Evolutionary conservation across 176 grass and related monocot species (phyloP), one percentile per base, ranked within the genome.

Genomic region (Oryza coarctata): DNA sequence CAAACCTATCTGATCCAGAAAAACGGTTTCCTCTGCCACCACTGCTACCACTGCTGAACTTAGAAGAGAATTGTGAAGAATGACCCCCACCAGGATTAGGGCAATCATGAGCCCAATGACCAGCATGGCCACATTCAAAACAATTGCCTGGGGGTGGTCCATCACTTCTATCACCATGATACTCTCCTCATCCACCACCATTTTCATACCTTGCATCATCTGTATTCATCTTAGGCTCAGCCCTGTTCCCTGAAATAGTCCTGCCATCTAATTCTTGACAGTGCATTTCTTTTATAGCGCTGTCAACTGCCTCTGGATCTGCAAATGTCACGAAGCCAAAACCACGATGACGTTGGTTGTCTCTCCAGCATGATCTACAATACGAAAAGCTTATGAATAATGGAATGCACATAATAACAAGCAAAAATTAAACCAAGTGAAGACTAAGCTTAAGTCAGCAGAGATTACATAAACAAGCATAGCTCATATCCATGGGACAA

Each of bases 291-390:
- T 70, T 91, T 44, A 97, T 94, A 77, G 94, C 87, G 23, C 64
- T 82, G 10, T 90, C 83, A 82, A 87, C 89, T 68, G 85, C 82
- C 40, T 88, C 71, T 41, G 85, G 72, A 84, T 94, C 88, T 63
- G 88, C 55, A 72, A 97, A 94, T 7, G 89, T 94, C 75, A 97
- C 91, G 26, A 97, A 97, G 73, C 94, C 94, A 77, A 97, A 97
- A 13, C 94, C 94, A 60, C 91, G 91, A 85, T 89, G 91, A 13
- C 88, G 84, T 27, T 86, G 85, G 31, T 91, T 93, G 77, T 71
- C 91, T 93, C 74, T 97, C 94, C 65, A 89, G 44, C 89, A 93
- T 89, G 76, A 97, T 84, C 91, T 97, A 67, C 79, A 97, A 68
- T 74, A 45, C 82, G 12, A 63, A 41, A 66, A 4, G 33, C 38